A percentile compares a stretch with the other conserved stretches of the same genome.
Evolutionary conservation across 2,329 filamentous ascomycete species (phyloP).

Genomic region (Talaromyces sp.): DNA sequence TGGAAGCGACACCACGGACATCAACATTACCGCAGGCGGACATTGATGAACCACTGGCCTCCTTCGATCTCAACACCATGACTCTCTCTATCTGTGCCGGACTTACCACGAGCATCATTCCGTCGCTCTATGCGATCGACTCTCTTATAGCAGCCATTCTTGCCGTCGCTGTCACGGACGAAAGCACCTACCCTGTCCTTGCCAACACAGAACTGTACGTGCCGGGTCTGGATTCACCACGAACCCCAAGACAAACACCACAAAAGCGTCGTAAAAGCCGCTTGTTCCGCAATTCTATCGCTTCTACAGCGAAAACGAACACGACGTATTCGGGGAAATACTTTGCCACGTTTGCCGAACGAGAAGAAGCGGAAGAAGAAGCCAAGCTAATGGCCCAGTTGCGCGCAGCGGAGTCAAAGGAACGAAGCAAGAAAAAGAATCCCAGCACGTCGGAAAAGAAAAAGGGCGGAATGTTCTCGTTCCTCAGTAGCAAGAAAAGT

Average conservation of each 20-base stretch:
- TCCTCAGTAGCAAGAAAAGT: constrained; percentile 8
- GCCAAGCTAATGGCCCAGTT: constrained; percentile 35
- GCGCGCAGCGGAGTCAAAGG: constrained; percentile 23
- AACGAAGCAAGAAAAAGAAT: constrained; percentile 20
- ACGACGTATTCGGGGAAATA: constrained; percentile 28
- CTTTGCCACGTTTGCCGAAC: constrained; percentile 41
- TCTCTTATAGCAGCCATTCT: constrained; percentile 46
- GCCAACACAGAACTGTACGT: constrained; percentile 35
- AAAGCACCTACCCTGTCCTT: constrained; percentile 38
- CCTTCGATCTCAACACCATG: constrained; percentile 43
- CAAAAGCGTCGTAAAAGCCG: constrained; percentile 6
- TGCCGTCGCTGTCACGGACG: constrained; percentile 44
- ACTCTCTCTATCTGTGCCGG: constrained; percentile 41
- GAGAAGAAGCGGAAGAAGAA: constrained; percentile 42
- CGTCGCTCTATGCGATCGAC: constrained; percentile 49
- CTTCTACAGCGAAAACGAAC: constrained; percentile 21
- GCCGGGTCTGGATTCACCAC: constrained; percentile 20
- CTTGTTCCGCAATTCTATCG: constrained; percentile 12
- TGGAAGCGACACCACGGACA: constrained; percentile 34
- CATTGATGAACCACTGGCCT: constrained; percentile 38
- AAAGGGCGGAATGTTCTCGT: constrained; percentile 8
- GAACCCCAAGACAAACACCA: constrained; percentile 11
- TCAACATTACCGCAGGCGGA: constrained; percentile 42
- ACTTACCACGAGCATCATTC: constrained; percentile 40
- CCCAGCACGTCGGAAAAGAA: constrained; percentile 1